Evolutionary conservation across 2,329 filamentous ascomycete genomes (phyloP), one percentile per base, ranked within the genome.

Genomic region (Coniella lustricola): DNA sequence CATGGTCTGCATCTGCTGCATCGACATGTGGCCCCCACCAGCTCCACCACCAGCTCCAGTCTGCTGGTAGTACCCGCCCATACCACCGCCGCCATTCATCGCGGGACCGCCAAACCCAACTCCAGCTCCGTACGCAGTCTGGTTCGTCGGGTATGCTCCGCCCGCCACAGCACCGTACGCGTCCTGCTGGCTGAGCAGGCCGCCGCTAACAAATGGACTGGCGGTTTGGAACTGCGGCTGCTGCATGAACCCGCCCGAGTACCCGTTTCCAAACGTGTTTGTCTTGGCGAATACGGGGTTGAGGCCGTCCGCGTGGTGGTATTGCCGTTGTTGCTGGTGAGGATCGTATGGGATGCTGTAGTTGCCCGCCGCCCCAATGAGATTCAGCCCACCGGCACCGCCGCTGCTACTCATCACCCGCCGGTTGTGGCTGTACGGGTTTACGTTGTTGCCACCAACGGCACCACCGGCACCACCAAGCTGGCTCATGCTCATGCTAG

Each of bases 401-500:
- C 25, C 25, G 25, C 25, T 52, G 10, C 49, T 43, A 18, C 41
- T 50, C 29, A 37, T 48, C 44, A 9, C 40, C 31, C 25, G 18
- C 22, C 14, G 21, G 20, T 25, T 41, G 13, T 49, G 45, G 20
- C 18, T 34, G 21, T 42, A 17, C 5, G 40, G 46, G 12, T n/a
- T n/a, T n/a, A n/a, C n/a, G n/a, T n/a, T n/a, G n/a, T n/a, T n/a
- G n/a, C n/a, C n/a, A n/a, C n/a, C n/a, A n/a, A n/a, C n/a, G n/a
- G n/a, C n/a, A n/a, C 47, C 48, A 29, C 25, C 25, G 25, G 5
- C 25, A 29, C 25, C 25, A 29, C 10, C 5, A 31, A 54, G 49
- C 42, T 51, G 46, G 29, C 54, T 52, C 44, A 58, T 45, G 32
- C 53, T 55, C 48, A 51, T 56, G 40, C 46, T 61, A 9, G 56